A percentile compares a stretch with the other conserved stretches of the same genome.
Evolutionary conservation across 108 stramenopile genomes (phyloP).

Genomic region (Nitzschia sp.): DNA sequence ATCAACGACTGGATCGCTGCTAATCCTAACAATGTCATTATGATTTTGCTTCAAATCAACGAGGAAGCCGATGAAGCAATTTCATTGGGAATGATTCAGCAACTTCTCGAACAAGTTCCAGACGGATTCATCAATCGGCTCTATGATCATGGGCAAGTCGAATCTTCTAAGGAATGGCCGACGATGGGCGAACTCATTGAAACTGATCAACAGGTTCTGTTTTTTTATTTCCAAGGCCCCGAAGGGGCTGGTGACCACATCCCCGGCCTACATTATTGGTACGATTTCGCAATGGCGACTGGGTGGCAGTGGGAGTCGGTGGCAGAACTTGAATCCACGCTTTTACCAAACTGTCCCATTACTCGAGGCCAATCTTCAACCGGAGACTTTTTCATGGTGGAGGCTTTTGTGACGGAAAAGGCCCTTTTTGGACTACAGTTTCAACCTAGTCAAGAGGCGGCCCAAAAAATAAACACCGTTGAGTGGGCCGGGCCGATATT

Average conservation of each 20-base stretch:
- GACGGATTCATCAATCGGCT: conserved; percentile 17
- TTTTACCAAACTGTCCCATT: conserved; percentile 45
- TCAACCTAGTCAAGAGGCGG: conserved; percentile 32
- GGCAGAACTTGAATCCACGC: conserved; percentile 36
- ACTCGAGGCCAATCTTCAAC: conserved; percentile 30
- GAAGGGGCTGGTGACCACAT: conserved; percentile 37
- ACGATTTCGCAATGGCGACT: conserved; percentile 53
- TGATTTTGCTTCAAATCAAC: conserved; percentile 58
- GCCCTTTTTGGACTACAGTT: conserved; percentile 15
- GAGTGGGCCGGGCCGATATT: conserved; percentile 32
- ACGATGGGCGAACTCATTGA: conserved; percentile 51
- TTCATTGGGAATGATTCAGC: conserved; percentile 19
- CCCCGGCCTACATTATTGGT: conserved; percentile 36
- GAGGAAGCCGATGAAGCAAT: conserved; percentile 28
- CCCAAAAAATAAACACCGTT: conserved; percentile 41
- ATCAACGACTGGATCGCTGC: conserved; percentile 55
- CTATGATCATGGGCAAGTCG: conserved; percentile 7
- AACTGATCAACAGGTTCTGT: conserved; percentile 35
- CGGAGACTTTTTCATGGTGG: conserved; percentile 45
- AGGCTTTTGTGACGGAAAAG: conserved; percentile 41
- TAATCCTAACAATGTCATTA: too few species aligned
- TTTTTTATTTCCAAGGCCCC: conserved; percentile 62
- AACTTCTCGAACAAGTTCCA: not conserved
- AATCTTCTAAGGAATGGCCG: too few species aligned
- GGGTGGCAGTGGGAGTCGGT: conserved; percentile 43